Evolutionary conservation across 495 filamentous ascomycete genomes (phyloP), one percentile per base, ranked within the genome.

Genomic region (Penicillium maclennaniae): DNA sequence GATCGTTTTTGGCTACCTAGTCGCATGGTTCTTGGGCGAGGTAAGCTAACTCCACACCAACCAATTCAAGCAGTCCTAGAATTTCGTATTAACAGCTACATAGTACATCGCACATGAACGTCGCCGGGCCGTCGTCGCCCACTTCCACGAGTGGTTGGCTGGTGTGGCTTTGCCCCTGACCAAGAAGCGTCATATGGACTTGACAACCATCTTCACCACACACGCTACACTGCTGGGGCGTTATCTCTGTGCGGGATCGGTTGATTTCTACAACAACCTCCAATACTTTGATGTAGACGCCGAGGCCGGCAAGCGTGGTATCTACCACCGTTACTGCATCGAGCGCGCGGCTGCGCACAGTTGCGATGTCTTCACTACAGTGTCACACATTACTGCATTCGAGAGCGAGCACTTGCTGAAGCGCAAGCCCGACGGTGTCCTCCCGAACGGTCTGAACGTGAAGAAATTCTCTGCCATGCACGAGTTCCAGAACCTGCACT

Each of bases 211-310:
- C 68, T 98, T 98, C 73, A 98, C 93, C 31, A 98, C 93, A 5
- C 93, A 98, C 66, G 93, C 93, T 10, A 98, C 93, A 6, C 77
- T 98, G 4, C 81, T 98, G 23, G 93, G 93, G 44, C 85, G 93
- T 45, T 98, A 98, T 62, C 87, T 98, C 40, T 98, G 93, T 62
- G 93, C 93, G 37, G 93, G 93, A 28, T 96, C 90, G 3, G 93
- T 97, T 25, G 93, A 98, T 69, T 98, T 98, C 70, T 98, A 98
- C 78, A 98, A 98, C 76, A 96, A 97, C 67, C 86, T 98, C 17
- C 93, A 97, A 69, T 86, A 85, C 73, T 98, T 98, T 63, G 92
- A 98, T 66, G 90, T 96, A 19, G 93, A 98, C 67, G 86, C 91
- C 4, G 95, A 98, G 68, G 93, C 93, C 36, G 93, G 93, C 31